phyloP scores from a whole-genome alignment of 129 eudicot species.

The carrot (Daucus carota) region DNA sequence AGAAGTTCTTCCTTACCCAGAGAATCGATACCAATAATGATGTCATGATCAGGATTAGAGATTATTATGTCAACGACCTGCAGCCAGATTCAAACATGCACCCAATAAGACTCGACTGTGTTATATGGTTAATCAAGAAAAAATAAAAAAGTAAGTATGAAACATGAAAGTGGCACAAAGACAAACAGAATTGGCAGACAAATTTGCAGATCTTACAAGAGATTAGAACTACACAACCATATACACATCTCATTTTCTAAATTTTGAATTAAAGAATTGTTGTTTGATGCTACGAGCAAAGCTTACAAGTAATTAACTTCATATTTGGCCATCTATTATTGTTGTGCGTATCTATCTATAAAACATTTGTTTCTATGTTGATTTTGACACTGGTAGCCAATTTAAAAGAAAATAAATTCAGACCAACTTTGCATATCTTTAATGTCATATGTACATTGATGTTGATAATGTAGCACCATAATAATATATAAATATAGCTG shows the following conservation, averaged over 20 bases:
- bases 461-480: neutral
- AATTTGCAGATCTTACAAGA: neutral
- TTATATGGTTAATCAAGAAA: neutral
- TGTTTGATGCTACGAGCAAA: neutral
- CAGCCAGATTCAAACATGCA: constrained; percentile 16
- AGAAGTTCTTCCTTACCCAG: constrained; percentile 90
- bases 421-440: neutral
- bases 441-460: neutral
- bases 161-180: neutral
- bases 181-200: neutral
- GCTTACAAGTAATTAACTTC: neutral
- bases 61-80: constrained; percentile 67
- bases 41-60: constrained; percentile 70
- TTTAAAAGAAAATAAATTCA: neutral
- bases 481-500: neutral
- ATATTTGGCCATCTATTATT: neutral
- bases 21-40: constrained; percentile 76
- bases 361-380: neutral
- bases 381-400: neutral
- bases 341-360: neutral
- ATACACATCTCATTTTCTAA: neutral
- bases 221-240: neutral
- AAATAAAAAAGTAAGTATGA: neutral
- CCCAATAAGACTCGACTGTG: neutral
- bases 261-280: neutral